Percentiles rank a stretch among this genome's conserved stretches.
Conservation (phyloP, 176 grass and related monocot species). For the Ensete ventricosum region DNA sequence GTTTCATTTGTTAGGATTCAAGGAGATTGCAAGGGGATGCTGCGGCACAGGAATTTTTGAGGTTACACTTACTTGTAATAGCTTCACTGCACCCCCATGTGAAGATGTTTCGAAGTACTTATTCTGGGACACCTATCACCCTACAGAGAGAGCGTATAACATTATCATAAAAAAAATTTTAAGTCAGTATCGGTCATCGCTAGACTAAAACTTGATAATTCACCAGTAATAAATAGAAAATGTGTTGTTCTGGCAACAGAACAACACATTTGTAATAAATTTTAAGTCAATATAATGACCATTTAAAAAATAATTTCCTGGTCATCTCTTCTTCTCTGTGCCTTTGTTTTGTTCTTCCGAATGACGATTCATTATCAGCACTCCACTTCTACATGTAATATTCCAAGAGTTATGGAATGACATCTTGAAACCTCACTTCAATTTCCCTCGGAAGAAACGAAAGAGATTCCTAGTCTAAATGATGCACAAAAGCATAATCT, state of each 20-base stretch:
- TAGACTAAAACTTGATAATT: background rate
- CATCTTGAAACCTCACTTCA: background rate
- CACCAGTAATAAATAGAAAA: background rate
- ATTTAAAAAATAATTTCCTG: background rate
- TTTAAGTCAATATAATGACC: background rate
- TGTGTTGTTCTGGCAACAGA: background rate
- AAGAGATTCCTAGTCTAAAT: background rate
- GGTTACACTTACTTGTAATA: constrained; percentile 59
- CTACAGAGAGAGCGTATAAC: constrained; percentile 60
- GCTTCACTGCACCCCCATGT: constrained; percentile 40
- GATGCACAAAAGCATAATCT: background rate
- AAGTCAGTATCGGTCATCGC: constrained; percentile 21
- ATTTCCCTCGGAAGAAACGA: background rate
- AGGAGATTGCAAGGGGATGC: constrained; percentile 53
- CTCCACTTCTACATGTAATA: background rate
- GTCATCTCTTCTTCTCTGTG: too few relatives aligned
- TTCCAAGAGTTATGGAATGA: background rate
- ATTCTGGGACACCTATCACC: constrained; percentile 83
- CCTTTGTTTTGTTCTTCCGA: too few relatives aligned
- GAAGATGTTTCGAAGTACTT: constrained; percentile 43
- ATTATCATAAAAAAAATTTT: constrained; percentile 39
- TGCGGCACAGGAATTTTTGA: constrained; percentile 72
- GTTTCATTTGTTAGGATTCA: constrained; percentile 38
- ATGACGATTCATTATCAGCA: background rate
- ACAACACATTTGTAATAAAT: too few relatives aligned